These are phyloP conservation scores for Kandelia obovata DNA, from an alignment of 345 rosid genomes.

Conservation along the genomic window DNA sequence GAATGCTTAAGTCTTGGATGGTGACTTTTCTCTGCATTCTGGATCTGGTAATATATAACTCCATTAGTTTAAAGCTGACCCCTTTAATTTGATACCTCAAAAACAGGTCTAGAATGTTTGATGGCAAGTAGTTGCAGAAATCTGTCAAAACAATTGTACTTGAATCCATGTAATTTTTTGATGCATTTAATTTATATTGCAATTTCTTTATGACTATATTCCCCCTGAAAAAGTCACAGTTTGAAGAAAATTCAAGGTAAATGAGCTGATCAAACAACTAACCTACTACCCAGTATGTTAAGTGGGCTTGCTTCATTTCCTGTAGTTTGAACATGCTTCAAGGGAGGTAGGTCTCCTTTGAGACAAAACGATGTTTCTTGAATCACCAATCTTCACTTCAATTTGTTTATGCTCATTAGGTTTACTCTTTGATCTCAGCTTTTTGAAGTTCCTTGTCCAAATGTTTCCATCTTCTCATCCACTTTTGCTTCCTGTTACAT, in stretches of 20 bases:
- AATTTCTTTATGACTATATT: neutral
- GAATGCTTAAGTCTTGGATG: neutral
- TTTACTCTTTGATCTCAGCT: neutral
- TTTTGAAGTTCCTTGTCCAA: neutral
- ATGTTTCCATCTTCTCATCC: neutral
- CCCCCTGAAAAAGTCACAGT: neutral
- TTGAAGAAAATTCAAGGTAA: neutral
- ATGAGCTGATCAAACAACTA: neutral
- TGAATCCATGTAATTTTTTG: too few relatives aligned
- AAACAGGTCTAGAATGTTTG: neutral
- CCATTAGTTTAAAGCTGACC: neutral
- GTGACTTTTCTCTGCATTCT: neutral
- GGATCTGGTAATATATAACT: neutral
- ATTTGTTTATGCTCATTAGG: neutral
- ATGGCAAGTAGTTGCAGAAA: neutral
- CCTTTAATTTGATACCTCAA: neutral
- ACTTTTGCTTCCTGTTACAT: neutral
- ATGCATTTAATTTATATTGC: too few relatives aligned
- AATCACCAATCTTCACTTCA: neutral
- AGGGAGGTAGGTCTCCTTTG: neutral
- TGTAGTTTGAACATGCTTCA: neutral
- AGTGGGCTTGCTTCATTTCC: neutral
- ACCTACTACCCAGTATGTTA: too few relatives aligned
- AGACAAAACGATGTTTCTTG: neutral
- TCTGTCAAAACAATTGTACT: too few relatives aligned